Evolutionary conservation across 768 basidiomycete species (phyloP), one percentile per base, ranked within the genome.

Genomic region (Leucocoprinus leucothites): DNA sequence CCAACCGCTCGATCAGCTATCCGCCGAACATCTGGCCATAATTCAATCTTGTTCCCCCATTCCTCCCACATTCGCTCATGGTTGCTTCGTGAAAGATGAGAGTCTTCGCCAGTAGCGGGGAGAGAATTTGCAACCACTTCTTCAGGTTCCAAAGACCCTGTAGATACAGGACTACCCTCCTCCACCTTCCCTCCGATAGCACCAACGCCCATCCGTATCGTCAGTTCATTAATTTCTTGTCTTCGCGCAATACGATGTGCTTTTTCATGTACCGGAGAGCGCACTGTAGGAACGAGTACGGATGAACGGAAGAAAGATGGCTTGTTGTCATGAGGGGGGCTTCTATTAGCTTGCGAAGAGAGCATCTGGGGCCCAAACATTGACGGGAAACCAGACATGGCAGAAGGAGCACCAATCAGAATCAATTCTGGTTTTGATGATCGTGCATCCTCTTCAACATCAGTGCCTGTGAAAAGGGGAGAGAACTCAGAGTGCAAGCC

Each of bases 171-270:
- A 61, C 45, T 58, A 58, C n/a, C 63, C 24, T 66, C 60, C 43
- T 82, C 84, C 5, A 91, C 64, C 6, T 73, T 62, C 9, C 91
- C 92, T 9, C 91, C 91, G 6, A 91, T 77, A 0, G 81, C 80
- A 31, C 87, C 88, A 35, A 92, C 76, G 4, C 82, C 91, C 84
- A 91, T 90, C n/a, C 89, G 82, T 77, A 91, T 87, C 0, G 82
- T 85, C 43, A 94, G 70, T 62, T 90, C 86, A 65, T 94, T 94
- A 52, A 91, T 82, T 61, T 92, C 86, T 54, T 82, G 74, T 55
- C 91, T 75, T 34, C 91, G 74, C 3, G 72, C 70, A 57, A 86
- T 74, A 44, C 91, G 81, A 48, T 74, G 79, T 7, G 72, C 67
- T 42, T 74, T 76, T 64, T 94, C 91, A 9, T 72, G 69, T 1